Conservation (phyloP, 73 alveolate species). For the Breviolum minutum region DNA sequence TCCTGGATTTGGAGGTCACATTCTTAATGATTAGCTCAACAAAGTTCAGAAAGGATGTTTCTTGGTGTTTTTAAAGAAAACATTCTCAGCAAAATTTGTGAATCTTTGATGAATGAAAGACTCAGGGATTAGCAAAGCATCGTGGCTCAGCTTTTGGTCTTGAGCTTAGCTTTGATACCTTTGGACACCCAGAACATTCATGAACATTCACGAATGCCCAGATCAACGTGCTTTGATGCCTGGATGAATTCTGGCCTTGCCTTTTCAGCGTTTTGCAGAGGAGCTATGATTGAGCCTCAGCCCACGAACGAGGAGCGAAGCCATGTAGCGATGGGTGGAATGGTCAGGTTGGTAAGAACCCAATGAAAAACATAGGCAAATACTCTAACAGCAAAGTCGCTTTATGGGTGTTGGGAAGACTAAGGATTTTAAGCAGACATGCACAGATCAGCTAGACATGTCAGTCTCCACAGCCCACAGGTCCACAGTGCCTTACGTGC, state of each 20-base stretch:
- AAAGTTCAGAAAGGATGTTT: background rate
- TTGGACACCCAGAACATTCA: too few species aligned
- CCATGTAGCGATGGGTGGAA: background rate
- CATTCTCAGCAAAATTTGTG: background rate
- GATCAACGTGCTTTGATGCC: background rate
- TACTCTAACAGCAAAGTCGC: background rate
- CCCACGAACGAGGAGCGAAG: conserved; percentile 70
- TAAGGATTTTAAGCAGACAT: background rate
- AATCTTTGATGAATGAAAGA: background rate
- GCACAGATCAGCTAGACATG: background rate
- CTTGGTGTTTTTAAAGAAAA: background rate
- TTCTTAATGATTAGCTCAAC: background rate
- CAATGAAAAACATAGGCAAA: background rate
- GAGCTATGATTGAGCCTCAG: conserved; percentile 46
- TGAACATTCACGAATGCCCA: too few species aligned
- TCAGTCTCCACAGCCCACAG: too few species aligned
- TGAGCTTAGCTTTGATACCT: background rate
- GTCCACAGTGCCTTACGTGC: too few species aligned
- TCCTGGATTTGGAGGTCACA: conserved; percentile 66
- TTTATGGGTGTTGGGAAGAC: background rate
- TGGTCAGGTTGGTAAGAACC: background rate
- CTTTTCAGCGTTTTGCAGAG: background rate
- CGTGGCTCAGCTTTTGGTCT: conserved; percentile 86
- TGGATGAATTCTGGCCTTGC: background rate
- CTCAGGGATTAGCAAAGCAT: conserved; percentile 67